Evolutionary conservation across 345 rosid species (phyloP), one percentile per base, ranked within the genome.

Genomic region (Bruguiera sexangula): DNA sequence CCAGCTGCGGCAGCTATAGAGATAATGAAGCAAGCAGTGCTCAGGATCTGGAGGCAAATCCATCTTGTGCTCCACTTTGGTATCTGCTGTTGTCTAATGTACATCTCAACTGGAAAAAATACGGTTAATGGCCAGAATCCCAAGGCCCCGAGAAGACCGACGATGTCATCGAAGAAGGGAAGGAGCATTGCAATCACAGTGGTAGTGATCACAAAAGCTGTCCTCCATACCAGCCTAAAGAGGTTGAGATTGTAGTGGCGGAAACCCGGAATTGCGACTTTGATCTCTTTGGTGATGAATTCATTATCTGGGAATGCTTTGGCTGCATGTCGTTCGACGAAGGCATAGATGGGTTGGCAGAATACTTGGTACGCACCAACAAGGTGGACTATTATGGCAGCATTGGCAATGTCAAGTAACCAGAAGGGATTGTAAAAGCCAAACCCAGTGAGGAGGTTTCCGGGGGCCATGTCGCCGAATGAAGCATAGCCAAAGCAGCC

Each of bases 91-190:
- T 85, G 95, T 5, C 39, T 73, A 63, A 91, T 85, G 70, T 89
- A 94, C 98, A 94, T 91, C 79, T 94, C 93, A 21, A 94, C 88
- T 0, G 98, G 98, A 78, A 88, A 91, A 55, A 89, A 91, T 3
- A 93, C 98, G 0, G 97, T 88, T 20, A 94, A 62, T 13, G 98
- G 98, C 96, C 98, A 94, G 62, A 89, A 94, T 60, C 93, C 98
- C 0, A 94, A 67, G 0, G 98, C 97, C 8, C 97, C 97, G 20
- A 94, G 89, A 10, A 94, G 80, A 30, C 96, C 92, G 4, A 91
- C 95, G 0, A 89, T 76, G 63, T 86, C 93, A 19, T 86, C 87
- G 64, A 94, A 94, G 85, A 91, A 91, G 6, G 98, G 98, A 60
- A 89, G 82, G 18, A 91, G 76, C 98, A 94, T 89, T 9, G 98